Evolutionary conservation across 2,329 filamentous ascomycete species (phyloP).

Genomic region (Fusarium metavorans): DNA sequence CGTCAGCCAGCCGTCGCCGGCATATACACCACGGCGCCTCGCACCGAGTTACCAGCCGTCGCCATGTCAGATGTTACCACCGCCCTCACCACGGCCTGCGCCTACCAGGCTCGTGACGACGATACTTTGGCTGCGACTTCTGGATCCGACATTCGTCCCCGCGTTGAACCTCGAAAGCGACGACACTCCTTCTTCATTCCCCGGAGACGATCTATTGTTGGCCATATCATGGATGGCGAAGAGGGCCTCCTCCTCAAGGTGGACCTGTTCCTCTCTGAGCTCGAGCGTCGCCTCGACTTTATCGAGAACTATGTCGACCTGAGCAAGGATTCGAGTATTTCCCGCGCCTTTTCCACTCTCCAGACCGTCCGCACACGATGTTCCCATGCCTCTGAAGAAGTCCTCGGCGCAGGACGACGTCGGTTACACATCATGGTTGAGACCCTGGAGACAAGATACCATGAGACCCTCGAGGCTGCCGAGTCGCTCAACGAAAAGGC

Average conservation of each 20-base stretch:
- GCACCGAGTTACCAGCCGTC: slow-evolving; percentile 23
- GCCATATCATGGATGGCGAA: slow-evolving; percentile 72
- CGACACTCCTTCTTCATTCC: slow-evolving; percentile 70
- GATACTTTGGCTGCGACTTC: slow-evolving; percentile 55
- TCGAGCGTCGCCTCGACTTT: slow-evolving; percentile 88
- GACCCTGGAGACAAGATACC: slow-evolving; percentile 88
- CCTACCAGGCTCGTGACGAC: slow-evolving; percentile 50
- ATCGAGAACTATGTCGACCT: slow-evolving; percentile 89
- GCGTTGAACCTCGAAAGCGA: slow-evolving; percentile 50
- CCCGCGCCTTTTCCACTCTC: slow-evolving; percentile 86
- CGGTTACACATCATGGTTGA: slow-evolving; percentile 92
- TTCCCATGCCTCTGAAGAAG: slow-evolving; percentile 88
- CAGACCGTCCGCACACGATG: slow-evolving; percentile 90
- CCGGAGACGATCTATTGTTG: slow-evolving; percentile 69
- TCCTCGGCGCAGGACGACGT: slow-evolving; percentile 87
- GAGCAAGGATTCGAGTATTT: slow-evolving; percentile 85
- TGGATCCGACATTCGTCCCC: slow-evolving; percentile 53
- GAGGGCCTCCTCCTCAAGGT: slow-evolving; percentile 74
- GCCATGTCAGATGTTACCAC: slow-evolving; percentile 55
- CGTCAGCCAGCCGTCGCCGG: slow-evolving; percentile 10
- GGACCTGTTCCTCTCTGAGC: slow-evolving; percentile 84
- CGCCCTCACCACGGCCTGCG: slow-evolving; percentile 54
- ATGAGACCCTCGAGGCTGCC: slow-evolving; percentile 85
- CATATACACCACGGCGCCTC: slow-evolving; percentile 24
- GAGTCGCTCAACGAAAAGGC: slow-evolving; percentile 94